These are phyloP conservation scores for Backusella tuberculispora DNA, from an alignment of 192 early-diverging fungal genomes.

Conservation along the genomic window DNA sequence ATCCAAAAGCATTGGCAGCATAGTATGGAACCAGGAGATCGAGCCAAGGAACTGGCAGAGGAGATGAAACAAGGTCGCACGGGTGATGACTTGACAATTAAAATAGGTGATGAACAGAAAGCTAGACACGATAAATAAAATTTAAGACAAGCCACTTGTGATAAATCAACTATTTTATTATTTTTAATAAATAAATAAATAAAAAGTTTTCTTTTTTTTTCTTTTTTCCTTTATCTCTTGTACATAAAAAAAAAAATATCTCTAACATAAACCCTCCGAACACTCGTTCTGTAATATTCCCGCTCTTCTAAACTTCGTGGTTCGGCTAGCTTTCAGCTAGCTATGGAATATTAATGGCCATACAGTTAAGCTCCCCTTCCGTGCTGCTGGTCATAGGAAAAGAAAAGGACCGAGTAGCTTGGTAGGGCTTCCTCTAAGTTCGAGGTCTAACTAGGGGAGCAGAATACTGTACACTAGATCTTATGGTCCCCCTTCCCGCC, in stretches of 20 bases:
- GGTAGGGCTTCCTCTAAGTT: background rate
- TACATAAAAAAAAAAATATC: background rate
- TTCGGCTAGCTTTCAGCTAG: background rate
- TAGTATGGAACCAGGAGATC: background rate
- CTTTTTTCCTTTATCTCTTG: too few relatives aligned
- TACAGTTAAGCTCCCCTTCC: background rate
- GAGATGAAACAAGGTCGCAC: slow-evolving; percentile 18
- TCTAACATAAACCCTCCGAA: background rate
- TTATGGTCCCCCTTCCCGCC: background rate
- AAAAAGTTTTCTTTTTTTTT: background rate
- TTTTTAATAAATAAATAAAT: background rate
- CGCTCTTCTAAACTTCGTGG: background rate
- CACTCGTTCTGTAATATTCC: background rate
- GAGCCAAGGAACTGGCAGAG: slow-evolving; percentile 14
- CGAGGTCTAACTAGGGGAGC: background rate
- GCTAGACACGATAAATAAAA: background rate
- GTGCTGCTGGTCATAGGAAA: background rate
- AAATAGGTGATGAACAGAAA: background rate
- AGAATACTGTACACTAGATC: slow-evolving; percentile 18
- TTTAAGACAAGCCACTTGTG: background rate
- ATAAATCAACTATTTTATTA: background rate
- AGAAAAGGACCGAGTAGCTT: background rate
- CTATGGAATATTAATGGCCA: background rate
- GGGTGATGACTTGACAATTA: background rate
- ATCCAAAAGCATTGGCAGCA: slow-evolving; percentile 7